Evolutionary conservation across 345 rosid species (phyloP).

Genomic region (Gynandropsis gynandra): DNA sequence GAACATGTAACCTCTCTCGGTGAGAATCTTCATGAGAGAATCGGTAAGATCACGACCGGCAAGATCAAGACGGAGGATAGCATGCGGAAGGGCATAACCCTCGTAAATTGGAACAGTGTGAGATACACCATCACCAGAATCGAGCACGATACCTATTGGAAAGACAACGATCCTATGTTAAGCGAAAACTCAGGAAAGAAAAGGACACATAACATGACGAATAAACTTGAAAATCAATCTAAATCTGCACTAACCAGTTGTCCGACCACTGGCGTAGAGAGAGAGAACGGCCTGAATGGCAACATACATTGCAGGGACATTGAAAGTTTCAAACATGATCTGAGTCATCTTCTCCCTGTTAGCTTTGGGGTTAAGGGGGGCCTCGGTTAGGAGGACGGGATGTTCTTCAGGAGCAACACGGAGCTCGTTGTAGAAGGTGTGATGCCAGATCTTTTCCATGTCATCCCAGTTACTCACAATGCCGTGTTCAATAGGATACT

Average conservation of each 20-base stretch:
- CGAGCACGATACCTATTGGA: constrained; percentile 45
- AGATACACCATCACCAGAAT: constrained; percentile 56
- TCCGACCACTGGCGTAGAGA: constrained; percentile 61
- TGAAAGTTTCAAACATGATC: constrained; percentile 54
- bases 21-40: constrained; percentile 56
- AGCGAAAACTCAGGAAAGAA: background rate
- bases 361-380: constrained; percentile 55
- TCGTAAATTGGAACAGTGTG: constrained; percentile 61
- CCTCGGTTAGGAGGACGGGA: constrained; percentile 57
- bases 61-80: constrained; percentile 57
- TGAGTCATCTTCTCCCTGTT: constrained; percentile 61
- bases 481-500: constrained; percentile 60
- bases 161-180: background rate
- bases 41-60: constrained; percentile 60
- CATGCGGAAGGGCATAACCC: constrained; percentile 63
- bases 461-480: constrained; percentile 70
- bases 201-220: background rate
- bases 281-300: constrained; percentile 58
- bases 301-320: constrained; percentile 57
- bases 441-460: constrained; percentile 68
- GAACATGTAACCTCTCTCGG: constrained; percentile 40
- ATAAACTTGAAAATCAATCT: background rate
- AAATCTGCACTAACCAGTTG: constrained; percentile 37
- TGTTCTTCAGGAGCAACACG: constrained; percentile 57
- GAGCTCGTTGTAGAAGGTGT: constrained; percentile 56